Base-by-base conservation (phyloP, 2,329 filamentous ascomycete genomes). In the Parastagonospora nodorum region DNA sequence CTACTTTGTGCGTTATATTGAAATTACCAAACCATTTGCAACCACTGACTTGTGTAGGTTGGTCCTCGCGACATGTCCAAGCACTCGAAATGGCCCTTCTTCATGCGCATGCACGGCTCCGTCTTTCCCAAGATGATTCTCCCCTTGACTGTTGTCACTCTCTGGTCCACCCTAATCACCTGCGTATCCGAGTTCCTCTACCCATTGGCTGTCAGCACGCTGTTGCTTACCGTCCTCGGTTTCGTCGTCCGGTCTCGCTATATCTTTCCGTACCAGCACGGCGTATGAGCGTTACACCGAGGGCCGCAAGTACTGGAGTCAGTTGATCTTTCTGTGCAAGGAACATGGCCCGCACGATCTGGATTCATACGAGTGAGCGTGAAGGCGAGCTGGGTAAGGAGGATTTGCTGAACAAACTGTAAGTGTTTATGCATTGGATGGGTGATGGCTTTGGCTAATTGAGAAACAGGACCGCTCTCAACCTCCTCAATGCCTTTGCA, bases 401-500 rank as follows among this genome's bases (percentile, higher is more conserved):
- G 37, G 86, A 88, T 58, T 65, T 92, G 1, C 78, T 94, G 10
- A 82, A 78, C 47, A 93, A 93, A 73, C 68, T 90, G 74, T 77
- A 75, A 27, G 66, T 58, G 28, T 29, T 29, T 37, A 8, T 15
- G n/a, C 16, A 14, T 8, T 11, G 6, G 16, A 16, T 9, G 1
- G 5, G 2, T 10, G 7, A 11, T 61, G 10, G 9, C 36, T 4
- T 5, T 4, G 7, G 10, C 50, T 56, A 10, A 56, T 33, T 31
- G 0, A 33, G 28, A 12, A 16, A 30, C 42, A 80, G 78, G 30
- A 86, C 86, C 12, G 85, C 85, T 6, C 83, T 94, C 72, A 93
- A 94, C 69, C 80, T 94, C 6, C 80, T 94, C 56, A 82, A 90
- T 27, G 88, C 89, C 2, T 94, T 89, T 63, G 82, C 89, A n/a